Base-by-base conservation (phyloP, 2,329 filamentous ascomycete genomes). In the Apiospora kogelbergensis region DNA sequence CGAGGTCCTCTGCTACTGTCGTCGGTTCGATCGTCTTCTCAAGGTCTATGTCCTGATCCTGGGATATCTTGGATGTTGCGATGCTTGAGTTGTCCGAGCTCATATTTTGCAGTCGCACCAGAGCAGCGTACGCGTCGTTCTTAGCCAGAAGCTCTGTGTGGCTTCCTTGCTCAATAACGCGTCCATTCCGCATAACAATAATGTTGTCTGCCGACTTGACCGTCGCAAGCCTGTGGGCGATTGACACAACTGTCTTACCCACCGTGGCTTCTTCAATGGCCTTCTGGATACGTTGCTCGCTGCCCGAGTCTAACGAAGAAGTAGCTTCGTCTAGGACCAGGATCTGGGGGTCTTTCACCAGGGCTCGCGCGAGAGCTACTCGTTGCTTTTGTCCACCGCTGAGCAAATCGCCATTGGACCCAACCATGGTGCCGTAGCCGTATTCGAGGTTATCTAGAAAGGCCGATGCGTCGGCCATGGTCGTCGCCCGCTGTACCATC, bases 201-300 rank as follows among this genome's bases (percentile, higher is more conserved):
- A 93, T 92, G 67, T 88, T 86, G 70, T 92, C 87, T 0, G 90
- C 90, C 67, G 87, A 84, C 72, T 84, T 86, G 68, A 90, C 86
- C 0, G 88, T 90, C 0, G 85, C 85, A 2, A 91, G 80, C 0
- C 88, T 81, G 77, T 90, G 88, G 0, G 90, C 90, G 68, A 93
- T 91, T 11, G 89, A 84, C 68, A 93, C 87, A 0, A 90, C 90
- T 0, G 90, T 93, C n/a, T 89, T 74, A 1, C 76, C 77, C 1
- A 48, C 63, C 6, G 76, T 69, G 71, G 81, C 71, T 74, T 75
- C 66, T 72, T 81, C 77, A n/a, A 83, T 76, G 1, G 75, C 77
- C 2, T 67, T 65, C 71, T 84, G 82, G 26, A 86, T 84, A 9
- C 80, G 76, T 44, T 78, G 78, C 73, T 86, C 84, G 70, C 82